Evolutionary conservation across 2,329 filamentous ascomycete genomes (phyloP), one percentile per base, ranked within the genome.

Genomic region (Monosporascus sp.): DNA sequence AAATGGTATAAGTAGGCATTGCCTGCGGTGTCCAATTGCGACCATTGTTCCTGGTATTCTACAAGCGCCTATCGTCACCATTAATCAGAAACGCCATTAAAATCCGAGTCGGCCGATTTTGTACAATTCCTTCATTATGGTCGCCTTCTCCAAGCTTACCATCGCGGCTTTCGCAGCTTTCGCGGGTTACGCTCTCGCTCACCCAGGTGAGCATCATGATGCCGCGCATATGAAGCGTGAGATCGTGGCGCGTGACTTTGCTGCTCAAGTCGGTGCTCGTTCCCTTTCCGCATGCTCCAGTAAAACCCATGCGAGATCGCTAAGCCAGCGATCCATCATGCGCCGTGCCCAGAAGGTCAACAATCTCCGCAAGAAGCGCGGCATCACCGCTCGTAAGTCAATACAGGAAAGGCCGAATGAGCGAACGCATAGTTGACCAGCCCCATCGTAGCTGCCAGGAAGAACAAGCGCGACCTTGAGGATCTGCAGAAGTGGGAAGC

Each of bases 281-380:
- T 72, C 72, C 15, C 65, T 76, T 6, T 65, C 63, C 47, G 59
- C 70, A 49, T 77, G 75, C 53, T 65, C 70, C 6, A 70, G 70
- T 53, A 68, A 67, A 6, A 64, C 71, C 44, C 65, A 68, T 50
- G 65, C 70, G 20, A 68, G 69, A 50, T 69, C 70, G 22, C 65
- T 75, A 37, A 69, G 73, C 59, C 58, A 65, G 46, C 67, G 68
- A n/a, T 71, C 72, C 48, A 62, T 73, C 55, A 61, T 70, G 54
- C 72, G 75, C 39, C 72, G 74, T 49, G 69, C 65, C 27, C 65
- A 70, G 37, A 64, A 65, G 39, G 70, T 73, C 35, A 65, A 70
- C 53, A 62, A 66, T 38, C 61, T 76, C 49, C 70, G 73, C 44
- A 55, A 70, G 58, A 70, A 71, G 65, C 66, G 70, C 20, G 64